Base-by-base conservation (phyloP, 768 basidiomycete genomes). In the Agaricus subrufescens region DNA sequence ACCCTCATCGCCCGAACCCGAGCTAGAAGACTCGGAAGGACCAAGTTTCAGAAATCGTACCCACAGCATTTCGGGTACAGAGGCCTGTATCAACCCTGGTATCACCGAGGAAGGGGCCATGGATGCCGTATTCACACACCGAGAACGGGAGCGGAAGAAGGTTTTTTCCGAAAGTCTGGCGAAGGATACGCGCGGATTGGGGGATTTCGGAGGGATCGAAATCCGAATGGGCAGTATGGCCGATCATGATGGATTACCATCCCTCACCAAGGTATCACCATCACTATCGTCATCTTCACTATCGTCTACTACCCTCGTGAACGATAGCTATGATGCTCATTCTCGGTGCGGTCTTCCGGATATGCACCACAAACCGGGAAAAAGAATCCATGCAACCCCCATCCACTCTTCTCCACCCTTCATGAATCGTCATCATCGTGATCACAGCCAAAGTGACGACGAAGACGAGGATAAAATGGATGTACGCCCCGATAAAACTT, bases 51-150 rank as follows among this genome's bases (percentile, higher is more conserved):
- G 45, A 39, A 25, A 34, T 47, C 11, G 38, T n/a, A 31, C 46
- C 44, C 37, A 49, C 25, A 45, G 30, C 8, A 51, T 53, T 15
- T 23, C 25, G 42, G 56, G 57, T 15, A 53, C 53, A 44, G 51
- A 56, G 12, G 49, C 44, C 8, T 50, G 55, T 23, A 50, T 57
- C 23, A 56, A 60, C 38, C 55, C 59, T 11, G 51, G 50, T 19
- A 52, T 48, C 46, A 51, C 55, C 40, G 56, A 51, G 31, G 59
- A 60, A 50, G 59, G 57, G 30, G 47, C 59, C 27, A 49, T 60
- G 52, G 52, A 57, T 25, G 59, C 56, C 25, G 56, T 60, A 9
- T 34, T 57, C 27, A 53, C 44, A 42, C 50, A 46, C 26, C 37
- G 27, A 46, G 45, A 40, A 27, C 34, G 30, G 29, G 46, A 48